A percentile compares a stretch with the other conserved stretches of the same genome.
Conservation (phyloP, 2,329 filamentous ascomycete species). For the Fusarium circinatum region DNA sequence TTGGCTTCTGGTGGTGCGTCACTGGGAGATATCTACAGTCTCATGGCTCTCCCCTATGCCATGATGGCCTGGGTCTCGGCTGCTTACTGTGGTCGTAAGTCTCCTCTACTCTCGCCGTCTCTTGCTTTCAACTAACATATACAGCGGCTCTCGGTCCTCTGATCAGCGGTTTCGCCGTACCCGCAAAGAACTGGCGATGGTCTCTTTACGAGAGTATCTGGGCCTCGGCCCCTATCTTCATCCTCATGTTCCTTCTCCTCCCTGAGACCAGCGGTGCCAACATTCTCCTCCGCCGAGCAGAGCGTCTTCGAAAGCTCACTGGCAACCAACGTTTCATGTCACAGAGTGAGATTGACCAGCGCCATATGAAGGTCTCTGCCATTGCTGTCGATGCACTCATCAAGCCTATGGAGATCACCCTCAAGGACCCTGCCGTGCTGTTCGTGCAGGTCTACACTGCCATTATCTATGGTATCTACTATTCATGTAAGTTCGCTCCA, state of each 20-base stretch:
- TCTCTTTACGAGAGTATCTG: conserved; percentile 72
- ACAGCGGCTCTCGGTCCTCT: conserved; percentile 68
- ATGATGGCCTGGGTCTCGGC: conserved; percentile 68
- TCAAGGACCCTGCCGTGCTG: conserved; percentile 70
- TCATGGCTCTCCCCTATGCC: conserved; percentile 66
- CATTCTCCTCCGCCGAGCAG: conserved; percentile 69
- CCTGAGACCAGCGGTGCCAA: conserved; percentile 71
- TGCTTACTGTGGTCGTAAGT: conserved; percentile 59
- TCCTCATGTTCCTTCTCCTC: conserved; percentile 70
- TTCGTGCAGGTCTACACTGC: conserved; percentile 71
- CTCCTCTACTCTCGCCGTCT: too few species aligned
- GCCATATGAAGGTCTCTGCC: conserved; percentile 58
- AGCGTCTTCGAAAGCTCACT: conserved; percentile 69
- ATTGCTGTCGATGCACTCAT: conserved; percentile 67
- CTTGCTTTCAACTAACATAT: neutral
- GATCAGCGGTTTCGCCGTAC: conserved; percentile 68
- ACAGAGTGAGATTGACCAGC: conserved; percentile 72
- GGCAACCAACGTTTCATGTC: conserved; percentile 66
- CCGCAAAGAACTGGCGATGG: conserved; percentile 70
- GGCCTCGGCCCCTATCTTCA: conserved; percentile 66
- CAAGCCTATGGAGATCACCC: conserved; percentile 68
- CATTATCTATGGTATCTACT: conserved; percentile 71
- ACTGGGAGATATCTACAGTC: conserved; percentile 63
- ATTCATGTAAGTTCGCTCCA: conserved; percentile 54
- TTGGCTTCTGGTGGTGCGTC: conserved; percentile 68